A percentile compares a stretch with the other conserved stretches of the same genome.
Evolutionary conservation across 106 monocot species (phyloP).

Genomic region (Phalaenopsis equestris): DNA sequence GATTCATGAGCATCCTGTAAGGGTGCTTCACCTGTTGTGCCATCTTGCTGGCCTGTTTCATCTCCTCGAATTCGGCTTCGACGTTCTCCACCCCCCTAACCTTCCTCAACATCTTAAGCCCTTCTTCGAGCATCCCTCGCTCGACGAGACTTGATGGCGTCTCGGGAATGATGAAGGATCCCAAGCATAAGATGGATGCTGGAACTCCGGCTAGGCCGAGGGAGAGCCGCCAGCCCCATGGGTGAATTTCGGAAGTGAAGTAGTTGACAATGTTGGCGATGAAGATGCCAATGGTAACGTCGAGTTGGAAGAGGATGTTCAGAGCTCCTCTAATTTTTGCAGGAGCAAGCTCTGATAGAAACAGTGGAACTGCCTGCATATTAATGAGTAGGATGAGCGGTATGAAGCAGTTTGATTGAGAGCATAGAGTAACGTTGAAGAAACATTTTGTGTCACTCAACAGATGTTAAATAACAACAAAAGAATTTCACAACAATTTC

Average conservation of each 20-base stretch:
- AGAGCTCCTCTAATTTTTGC: conserved; percentile 24
- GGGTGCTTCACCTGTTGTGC: conserved; percentile 25
- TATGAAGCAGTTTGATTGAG: too few relatives aligned
- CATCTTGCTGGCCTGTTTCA: conserved; percentile 13
- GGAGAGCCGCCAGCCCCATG: conserved; percentile 43
- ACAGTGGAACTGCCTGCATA: conserved; percentile 41
- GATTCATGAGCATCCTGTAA: conserved; percentile 16
- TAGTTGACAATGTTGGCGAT: conserved; percentile 49
- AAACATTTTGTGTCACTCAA: too few relatives aligned
- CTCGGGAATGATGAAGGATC: conserved; percentile 24
- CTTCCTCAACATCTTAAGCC: conserved; percentile 12
- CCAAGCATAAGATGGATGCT: conserved; percentile 23
- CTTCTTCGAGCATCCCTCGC: conserved; percentile 6
- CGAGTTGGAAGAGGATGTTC: conserved; percentile 54
- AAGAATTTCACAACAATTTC: too few relatives aligned
- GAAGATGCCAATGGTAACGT: conserved; percentile 44
- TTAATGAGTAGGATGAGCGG: too few relatives aligned
- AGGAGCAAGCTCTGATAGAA: conserved; percentile 33
- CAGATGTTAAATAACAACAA: too few relatives aligned
- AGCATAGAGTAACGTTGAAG: too few relatives aligned
- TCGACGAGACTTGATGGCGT: conserved; percentile 43
- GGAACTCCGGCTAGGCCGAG: conserved; percentile 46
- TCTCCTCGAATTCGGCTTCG: conserved; percentile 17
- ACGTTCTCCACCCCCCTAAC: conserved; percentile 25
- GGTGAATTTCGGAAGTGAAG: conserved; percentile 15